These are phyloP conservation scores for Suhomyces ambrosiae DNA, from an alignment of 1,139 yeast genomes.

Conservation along the genomic window DNA sequence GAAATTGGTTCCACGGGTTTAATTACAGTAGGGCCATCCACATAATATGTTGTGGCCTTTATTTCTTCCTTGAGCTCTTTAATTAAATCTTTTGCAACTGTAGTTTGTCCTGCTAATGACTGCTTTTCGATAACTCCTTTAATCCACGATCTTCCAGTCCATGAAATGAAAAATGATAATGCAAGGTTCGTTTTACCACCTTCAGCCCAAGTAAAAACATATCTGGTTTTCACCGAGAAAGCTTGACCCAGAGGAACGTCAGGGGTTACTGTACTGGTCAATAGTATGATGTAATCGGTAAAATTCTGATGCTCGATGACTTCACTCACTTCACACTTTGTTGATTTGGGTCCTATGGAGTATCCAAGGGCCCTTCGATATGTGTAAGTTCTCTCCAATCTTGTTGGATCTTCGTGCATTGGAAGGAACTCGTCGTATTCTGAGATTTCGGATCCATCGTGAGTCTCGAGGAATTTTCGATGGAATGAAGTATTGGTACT, in stretches of 20 bases:
- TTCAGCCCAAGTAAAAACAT: constrained; percentile 50
- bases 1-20: constrained; percentile 8
- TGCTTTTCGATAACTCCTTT: constrained; percentile 55
- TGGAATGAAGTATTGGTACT: constrained; percentile 43
- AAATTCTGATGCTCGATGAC: constrained; percentile 43
- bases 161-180: constrained; percentile 48
- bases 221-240: constrained; percentile 53
- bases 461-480: constrained; percentile 39
- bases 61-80: constrained; percentile 34
- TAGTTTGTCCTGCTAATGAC: constrained; percentile 50
- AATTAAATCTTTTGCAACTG: constrained; percentile 38
- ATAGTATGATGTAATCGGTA: constrained; percentile 37
- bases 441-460: constrained; percentile 51
- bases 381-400: constrained; percentile 37
- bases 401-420: constrained; percentile 33
- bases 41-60: constrained; percentile 23
- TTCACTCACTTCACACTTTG: constrained; percentile 54
- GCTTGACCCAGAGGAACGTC: constrained; percentile 63
- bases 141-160: constrained; percentile 63
- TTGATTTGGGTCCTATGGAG: constrained; percentile 60
- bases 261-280: constrained; percentile 50
- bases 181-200: constrained; percentile 42
- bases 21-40: constrained; percentile 23
- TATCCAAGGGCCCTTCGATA: constrained; percentile 53
- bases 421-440: constrained; percentile 42